A percentile compares a stretch with the other conserved stretches of the same genome.
These are phyloP conservation scores for Seminavis robusta DNA, from an alignment of 108 stramenopile genomes.

Conservation along the genomic window DNA sequence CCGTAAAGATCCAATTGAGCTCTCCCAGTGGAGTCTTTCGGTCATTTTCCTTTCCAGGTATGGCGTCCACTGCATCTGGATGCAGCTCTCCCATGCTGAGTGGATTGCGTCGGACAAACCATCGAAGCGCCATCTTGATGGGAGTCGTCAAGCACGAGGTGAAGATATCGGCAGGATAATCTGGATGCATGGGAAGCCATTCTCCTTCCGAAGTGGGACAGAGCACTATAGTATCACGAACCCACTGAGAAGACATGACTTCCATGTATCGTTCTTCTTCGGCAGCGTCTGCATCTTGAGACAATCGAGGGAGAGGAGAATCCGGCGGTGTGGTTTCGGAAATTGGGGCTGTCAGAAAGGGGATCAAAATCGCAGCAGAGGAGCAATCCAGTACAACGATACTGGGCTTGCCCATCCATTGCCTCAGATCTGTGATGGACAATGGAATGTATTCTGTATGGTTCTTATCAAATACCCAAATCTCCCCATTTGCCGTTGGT, in stretches of 20 bases:
- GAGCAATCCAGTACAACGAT: slow-evolving; percentile 93
- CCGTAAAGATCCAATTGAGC: slow-evolving; percentile 99
- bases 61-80: slow-evolving; percentile 78
- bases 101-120: slow-evolving; percentile 87
- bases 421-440: slow-evolving; percentile 77
- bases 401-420: slow-evolving; percentile 90
- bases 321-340: background rate
- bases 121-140: slow-evolving; percentile 93
- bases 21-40: slow-evolving; percentile 91
- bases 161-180: slow-evolving; percentile 97
- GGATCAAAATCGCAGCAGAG: slow-evolving; percentile 88
- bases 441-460: slow-evolving; percentile 99
- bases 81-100: slow-evolving; percentile 42
- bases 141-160: slow-evolving; percentile 98
- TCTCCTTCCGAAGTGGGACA: slow-evolving; percentile 91
- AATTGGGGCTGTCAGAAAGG: slow-evolving; percentile 57
- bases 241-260: slow-evolving; percentile 34
- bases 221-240: slow-evolving; percentile 92
- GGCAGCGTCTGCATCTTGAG: background rate
- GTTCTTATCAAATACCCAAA: slow-evolving; percentile 93
- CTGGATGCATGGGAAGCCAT: slow-evolving; percentile 91
- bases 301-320: background rate
- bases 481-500: slow-evolving; percentile 94
- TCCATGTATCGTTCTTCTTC: slow-evolving; percentile 14
- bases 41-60: slow-evolving; percentile 92